Conservation (phyloP, 768 basidiomycete genomes). For the Termitomyces bulborhizus region DNA sequence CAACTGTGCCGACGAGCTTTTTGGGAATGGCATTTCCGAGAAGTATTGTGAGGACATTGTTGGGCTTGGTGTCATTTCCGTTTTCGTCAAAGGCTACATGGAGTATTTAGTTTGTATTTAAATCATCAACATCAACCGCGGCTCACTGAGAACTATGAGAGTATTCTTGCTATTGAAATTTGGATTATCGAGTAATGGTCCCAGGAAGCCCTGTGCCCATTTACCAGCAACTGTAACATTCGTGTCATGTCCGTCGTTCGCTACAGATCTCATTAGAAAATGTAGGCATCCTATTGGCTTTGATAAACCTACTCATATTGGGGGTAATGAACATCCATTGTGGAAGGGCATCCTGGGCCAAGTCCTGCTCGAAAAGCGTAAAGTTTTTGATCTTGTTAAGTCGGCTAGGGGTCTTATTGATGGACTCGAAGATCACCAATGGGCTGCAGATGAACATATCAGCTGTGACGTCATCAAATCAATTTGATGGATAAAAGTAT, state of each 20-base stretch:
- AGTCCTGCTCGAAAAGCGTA: conserved; percentile 54
- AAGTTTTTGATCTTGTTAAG: conserved; percentile 47
- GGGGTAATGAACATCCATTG: conserved; percentile 63
- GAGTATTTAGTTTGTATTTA: neutral
- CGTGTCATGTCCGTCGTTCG: conserved; percentile 59
- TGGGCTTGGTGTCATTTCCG: conserved; percentile 32
- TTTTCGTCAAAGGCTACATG: conserved; percentile 50
- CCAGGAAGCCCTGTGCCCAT: conserved; percentile 47
- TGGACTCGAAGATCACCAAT: conserved; percentile 43
- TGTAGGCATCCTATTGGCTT: neutral
- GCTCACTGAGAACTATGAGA: conserved; percentile 42
- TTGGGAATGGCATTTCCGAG: conserved; percentile 38
- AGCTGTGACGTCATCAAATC: neutral
- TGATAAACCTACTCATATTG: conserved; percentile 33
- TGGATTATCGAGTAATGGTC: conserved; percentile 41
- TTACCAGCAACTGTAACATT: conserved; percentile 36
- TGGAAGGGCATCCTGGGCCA: conserved; percentile 41
- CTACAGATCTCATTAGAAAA: conserved; percentile 10
- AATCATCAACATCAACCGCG: neutral
- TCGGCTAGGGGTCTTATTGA: conserved; percentile 36
- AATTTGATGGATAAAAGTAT: neutral
- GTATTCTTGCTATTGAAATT: conserved; percentile 51
- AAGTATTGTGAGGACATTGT: conserved; percentile 39
- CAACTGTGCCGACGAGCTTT: conserved; percentile 34
- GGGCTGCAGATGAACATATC: conserved; percentile 21